Conservation (phyloP, 257 asterid species). For the Capsicum rhomboideum region DNA sequence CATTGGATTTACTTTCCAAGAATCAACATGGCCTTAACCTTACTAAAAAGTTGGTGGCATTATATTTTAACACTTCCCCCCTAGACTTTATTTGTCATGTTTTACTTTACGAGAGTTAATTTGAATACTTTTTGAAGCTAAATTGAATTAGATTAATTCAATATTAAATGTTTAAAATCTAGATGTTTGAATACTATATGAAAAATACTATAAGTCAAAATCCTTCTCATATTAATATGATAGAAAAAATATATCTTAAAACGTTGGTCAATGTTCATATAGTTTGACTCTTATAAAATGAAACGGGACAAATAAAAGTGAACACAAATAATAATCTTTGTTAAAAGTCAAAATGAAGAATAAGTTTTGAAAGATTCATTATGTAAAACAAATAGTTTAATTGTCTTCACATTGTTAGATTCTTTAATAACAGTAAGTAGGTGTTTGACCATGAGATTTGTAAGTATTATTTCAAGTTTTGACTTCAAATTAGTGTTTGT, state of each 20-base stretch:
- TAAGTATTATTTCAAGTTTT: no score
- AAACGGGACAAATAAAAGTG: not conserved
- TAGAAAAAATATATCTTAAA: not conserved
- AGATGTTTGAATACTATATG: no score
- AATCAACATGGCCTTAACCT: not conserved
- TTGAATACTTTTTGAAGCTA: not conserved
- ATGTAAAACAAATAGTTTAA: not conserved
- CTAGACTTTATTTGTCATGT: no score
- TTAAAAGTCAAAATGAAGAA: not conserved
- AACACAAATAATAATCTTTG: not conserved
- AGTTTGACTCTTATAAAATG: not conserved
- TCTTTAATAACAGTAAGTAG: no score
- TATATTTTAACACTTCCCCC: no score
- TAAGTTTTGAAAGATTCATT: not conserved
- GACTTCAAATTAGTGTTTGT: no score
- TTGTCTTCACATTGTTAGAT: not conserved
- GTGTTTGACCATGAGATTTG: no score
- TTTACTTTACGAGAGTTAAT: not conserved
- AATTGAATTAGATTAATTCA: no score
- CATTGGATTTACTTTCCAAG: not conserved
- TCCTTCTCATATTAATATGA: no score
- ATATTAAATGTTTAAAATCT: no score
- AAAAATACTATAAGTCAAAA: no score
- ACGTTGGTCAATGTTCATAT: not conserved
- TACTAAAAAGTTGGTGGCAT: not conserved